Conservation (phyloP, 305 asterid species). For the Plantago coronopus region DNA sequence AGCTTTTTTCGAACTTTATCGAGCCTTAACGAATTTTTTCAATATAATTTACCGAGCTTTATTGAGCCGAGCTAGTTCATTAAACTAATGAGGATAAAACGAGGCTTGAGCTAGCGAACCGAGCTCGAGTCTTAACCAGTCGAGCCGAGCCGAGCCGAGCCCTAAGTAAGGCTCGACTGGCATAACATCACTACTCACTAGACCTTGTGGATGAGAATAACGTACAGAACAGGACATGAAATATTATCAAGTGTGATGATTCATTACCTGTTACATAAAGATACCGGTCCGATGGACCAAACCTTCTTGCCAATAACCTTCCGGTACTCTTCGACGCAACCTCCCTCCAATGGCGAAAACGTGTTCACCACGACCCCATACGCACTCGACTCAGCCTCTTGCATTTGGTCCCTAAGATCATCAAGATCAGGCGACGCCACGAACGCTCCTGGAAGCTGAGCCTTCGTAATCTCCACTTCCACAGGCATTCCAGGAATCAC, state of each 20-base stretch:
- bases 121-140: too few species aligned
- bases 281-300: conserved; percentile 47
- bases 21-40: too few species aligned
- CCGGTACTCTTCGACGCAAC: conserved; percentile 33
- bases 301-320: conserved; percentile 31
- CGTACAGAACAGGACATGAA: not conserved
- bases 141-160: too few species aligned
- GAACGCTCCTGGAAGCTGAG: conserved; percentile 36
- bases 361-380: conserved; percentile 43
- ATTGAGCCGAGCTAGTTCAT: too few species aligned
- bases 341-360: conserved; percentile 36
- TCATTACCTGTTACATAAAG: conserved; percentile 26
- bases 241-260: not conserved
- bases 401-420: conserved; percentile 36
- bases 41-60: too few species aligned
- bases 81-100: too few species aligned
- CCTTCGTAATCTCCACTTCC: conserved; percentile 24
- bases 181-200: too few species aligned
- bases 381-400: conserved; percentile 31
- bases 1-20: too few species aligned
- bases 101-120: too few species aligned
- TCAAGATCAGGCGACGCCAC: conserved; percentile 36
- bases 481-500: conserved; percentile 36
- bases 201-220: not conserved
- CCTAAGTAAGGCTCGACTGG: too few species aligned